Evolutionary conservation across 495 filamentous ascomycete genomes (phyloP).

Genomic region (Neurospora tetrasperma): DNA sequence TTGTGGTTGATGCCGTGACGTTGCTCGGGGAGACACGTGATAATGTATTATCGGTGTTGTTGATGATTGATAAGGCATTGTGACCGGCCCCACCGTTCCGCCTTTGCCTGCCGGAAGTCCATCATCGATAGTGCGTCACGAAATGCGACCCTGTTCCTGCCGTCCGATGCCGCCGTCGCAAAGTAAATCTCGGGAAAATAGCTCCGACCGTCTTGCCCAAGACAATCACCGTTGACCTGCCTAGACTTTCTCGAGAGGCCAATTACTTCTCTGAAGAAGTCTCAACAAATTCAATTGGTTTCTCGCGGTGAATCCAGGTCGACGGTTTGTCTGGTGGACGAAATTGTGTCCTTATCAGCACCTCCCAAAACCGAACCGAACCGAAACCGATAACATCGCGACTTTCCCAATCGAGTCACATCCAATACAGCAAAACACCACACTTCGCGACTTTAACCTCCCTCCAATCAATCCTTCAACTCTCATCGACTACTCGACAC

Average conservation of each 20-base stretch:
- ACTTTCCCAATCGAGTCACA: neutral
- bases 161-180: neutral
- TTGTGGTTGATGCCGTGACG: neutral
- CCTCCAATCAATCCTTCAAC: neutral
- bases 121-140: neutral
- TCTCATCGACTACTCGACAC: neutral
- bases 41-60: neutral
- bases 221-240: neutral
- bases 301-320: neutral
- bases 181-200: neutral
- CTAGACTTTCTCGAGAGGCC: neutral
- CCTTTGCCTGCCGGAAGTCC: neutral
- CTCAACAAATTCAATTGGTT: neutral
- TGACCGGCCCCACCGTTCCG: neutral
- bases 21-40: neutral
- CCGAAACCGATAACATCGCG: neutral
- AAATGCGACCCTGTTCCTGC: neutral
- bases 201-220: neutral
- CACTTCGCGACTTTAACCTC: neutral
- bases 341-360: neutral
- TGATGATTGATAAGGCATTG: neutral
- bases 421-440: neutral
- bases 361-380: neutral
- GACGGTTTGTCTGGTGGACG: neutral
- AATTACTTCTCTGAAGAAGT: neutral